Percentiles rank a stretch among this genome's conserved stretches.
Conservation (phyloP, 108 stramenopile genomes). For the Fistulifera solaris region DNA sequence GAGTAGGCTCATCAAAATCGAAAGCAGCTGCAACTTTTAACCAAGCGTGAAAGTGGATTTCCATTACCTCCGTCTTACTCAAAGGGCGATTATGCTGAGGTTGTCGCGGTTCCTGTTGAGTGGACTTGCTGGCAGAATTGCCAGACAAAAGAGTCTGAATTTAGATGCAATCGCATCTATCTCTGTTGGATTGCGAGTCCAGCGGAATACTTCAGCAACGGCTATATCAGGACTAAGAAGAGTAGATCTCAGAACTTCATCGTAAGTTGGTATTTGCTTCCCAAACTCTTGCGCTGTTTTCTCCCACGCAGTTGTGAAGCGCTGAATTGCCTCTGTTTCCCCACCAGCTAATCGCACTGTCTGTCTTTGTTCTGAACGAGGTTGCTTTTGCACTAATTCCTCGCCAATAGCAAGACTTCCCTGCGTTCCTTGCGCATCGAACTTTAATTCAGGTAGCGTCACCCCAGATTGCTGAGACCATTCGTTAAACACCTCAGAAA, state of each 20-base stretch:
- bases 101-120: neutral
- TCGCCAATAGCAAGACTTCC: conserved; percentile 18
- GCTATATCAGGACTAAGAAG: conserved; percentile 34
- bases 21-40: conserved; percentile 36
- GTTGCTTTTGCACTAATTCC: conserved; percentile 7
- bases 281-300: conserved; percentile 36
- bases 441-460: conserved; percentile 4
- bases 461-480: conserved; percentile 36
- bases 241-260: conserved; percentile 34
- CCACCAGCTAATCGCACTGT: neutral
- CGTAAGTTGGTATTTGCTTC: conserved; percentile 27
- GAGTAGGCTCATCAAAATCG: conserved; percentile 35
- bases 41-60: conserved; percentile 61
- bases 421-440: conserved; percentile 2
- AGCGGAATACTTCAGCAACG: conserved; percentile 41
- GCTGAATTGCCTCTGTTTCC: neutral
- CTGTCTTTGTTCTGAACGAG: neutral
- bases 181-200: conserved; percentile 34
- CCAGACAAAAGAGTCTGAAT: neutral
- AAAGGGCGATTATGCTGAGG: neutral
- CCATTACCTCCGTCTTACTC: conserved; percentile 34
- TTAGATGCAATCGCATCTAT: conserved; percentile 33
- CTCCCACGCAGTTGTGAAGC: conserved; percentile 29
- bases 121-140: neutral
- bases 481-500: conserved; percentile 39